phyloP scores from a whole-genome alignment of 2,329 filamentous ascomycete genomes.

The Grosmannia huntii region DNA sequence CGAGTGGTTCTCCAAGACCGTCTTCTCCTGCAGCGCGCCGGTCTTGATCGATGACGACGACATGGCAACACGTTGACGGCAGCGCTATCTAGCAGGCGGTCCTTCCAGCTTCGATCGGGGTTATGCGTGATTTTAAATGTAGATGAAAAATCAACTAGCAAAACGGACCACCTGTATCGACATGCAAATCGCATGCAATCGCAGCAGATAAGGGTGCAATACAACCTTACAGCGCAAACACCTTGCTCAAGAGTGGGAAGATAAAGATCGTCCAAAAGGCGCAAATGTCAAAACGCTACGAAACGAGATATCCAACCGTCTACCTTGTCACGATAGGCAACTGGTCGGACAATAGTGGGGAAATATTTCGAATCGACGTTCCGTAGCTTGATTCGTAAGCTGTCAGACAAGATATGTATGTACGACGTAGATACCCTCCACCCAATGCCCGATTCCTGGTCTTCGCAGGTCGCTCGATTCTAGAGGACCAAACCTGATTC shows the following conservation, averaged over 20 bases:
- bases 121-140: not conserved
- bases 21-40: not conserved
- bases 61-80: not conserved
- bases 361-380: too few relatives aligned
- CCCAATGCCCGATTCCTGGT: too few relatives aligned
- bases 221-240: not conserved
- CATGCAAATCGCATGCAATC: not conserved
- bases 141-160: not conserved
- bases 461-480: too few relatives aligned
- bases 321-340: too few relatives aligned
- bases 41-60: not conserved
- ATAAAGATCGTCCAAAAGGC: not conserved
- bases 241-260: not conserved
- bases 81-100: not conserved
- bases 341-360: too few relatives aligned
- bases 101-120: not conserved
- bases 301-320: not conserved
- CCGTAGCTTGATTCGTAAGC: too few relatives aligned
- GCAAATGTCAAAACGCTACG: not conserved
- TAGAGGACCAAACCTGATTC: too few relatives aligned
- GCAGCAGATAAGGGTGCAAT: not conserved
- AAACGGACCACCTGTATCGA: not conserved
- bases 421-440: too few relatives aligned
- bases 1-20: not conserved
- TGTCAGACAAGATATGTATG: too few relatives aligned